Conservation (phyloP, 169 alveolate species). For the Cystoisospora suis region DNA sequence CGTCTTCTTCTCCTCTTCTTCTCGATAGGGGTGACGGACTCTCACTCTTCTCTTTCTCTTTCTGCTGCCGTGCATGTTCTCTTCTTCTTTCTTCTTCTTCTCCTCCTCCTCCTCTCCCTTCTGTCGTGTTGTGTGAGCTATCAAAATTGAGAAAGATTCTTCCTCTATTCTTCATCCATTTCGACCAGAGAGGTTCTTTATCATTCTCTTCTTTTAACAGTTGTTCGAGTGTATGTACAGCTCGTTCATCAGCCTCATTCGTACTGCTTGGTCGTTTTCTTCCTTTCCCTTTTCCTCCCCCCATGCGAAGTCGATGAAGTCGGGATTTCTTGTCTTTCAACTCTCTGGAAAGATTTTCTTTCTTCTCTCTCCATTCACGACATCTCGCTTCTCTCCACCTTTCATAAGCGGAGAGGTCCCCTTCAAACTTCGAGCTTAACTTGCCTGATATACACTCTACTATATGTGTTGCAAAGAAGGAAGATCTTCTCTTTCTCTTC, state of each 20-base stretch:
- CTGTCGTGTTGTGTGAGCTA: too few relatives aligned
- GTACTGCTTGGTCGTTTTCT: not conserved
- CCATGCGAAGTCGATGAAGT: not conserved
- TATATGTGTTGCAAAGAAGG: not conserved
- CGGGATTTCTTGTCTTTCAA: not conserved
- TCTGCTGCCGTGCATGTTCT: not conserved
- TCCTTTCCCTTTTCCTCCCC: not conserved
- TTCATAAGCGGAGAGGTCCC: not conserved
- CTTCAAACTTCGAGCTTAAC: slow-evolving; percentile 1
- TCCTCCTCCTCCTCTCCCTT: not conserved
- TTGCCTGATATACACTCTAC: not conserved
- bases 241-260: not conserved
- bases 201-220: not conserved
- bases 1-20: too few relatives aligned
- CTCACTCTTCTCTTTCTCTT: too few relatives aligned
- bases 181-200: not conserved
- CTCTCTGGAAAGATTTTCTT: not conserved
- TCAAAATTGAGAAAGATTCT: not conserved
- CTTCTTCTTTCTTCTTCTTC: not conserved
- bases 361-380: not conserved
- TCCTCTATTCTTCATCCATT: not conserved
- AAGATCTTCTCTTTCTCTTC: not conserved
- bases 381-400: not conserved
- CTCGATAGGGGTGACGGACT: too few relatives aligned
- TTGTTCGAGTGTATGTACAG: not conserved